These are phyloP conservation scores for Acmispon strigosus DNA, from an alignment of 306 rosid species.

Conservation along the genomic window DNA sequence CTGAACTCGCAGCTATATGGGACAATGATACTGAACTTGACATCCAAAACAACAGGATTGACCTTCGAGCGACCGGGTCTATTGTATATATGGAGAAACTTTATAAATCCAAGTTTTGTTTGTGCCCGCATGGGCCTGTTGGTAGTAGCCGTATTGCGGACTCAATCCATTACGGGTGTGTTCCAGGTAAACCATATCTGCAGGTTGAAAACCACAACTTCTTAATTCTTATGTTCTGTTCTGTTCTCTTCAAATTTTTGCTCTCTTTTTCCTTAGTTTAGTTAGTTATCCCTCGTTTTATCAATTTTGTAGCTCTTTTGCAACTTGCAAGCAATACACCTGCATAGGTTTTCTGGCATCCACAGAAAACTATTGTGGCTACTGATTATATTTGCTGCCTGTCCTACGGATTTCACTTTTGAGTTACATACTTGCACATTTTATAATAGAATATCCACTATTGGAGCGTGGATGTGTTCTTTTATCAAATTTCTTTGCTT, in stretches of 20 bases:
- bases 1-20: constrained; percentile 2
- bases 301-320: not conserved
- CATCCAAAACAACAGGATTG: constrained; percentile 18
- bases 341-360: not conserved
- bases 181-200: constrained; percentile 26
- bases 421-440: not conserved
- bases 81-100: constrained; percentile 8
- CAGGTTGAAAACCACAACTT: not conserved
- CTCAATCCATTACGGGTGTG: constrained; percentile 33
- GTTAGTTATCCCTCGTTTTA: not conserved
- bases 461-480: no score
- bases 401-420: not conserved
- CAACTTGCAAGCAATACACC: no score
- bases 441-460: not conserved
- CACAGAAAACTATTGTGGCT: not conserved
- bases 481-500: no score
- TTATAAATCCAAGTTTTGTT: constrained; percentile 15
- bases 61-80: not conserved
- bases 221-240: not conserved
- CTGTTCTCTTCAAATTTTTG: not conserved
- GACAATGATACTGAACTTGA: constrained; percentile 21
- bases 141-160: constrained; percentile 16
- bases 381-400: no score
- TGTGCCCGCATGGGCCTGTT: constrained; percentile 22
- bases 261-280: not conserved